These are phyloP conservation scores for Wickerhamiella nectarea DNA, from an alignment of 805 yeast genomes.

Conservation along the genomic window DNA sequence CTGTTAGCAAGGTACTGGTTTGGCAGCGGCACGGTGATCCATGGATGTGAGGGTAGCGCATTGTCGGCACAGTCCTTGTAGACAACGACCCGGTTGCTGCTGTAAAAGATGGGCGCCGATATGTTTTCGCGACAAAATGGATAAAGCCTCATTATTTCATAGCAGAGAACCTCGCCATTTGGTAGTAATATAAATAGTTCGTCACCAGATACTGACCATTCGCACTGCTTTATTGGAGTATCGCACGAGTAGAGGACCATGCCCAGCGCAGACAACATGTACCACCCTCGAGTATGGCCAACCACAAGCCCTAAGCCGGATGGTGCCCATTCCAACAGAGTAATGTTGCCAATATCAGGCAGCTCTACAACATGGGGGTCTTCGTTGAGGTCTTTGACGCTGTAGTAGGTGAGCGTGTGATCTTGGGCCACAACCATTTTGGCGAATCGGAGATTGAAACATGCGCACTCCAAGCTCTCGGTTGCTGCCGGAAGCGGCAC, in stretches of 20 bases:
- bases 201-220: constrained; percentile 28
- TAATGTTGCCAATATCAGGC: constrained; percentile 22
- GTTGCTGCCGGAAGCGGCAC: not conserved
- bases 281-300: constrained; percentile 34
- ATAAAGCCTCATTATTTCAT: constrained; percentile 17
- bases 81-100: constrained; percentile 30
- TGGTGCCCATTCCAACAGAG: constrained; percentile 28
- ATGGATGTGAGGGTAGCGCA: constrained; percentile 29
- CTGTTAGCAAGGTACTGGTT: constrained; percentile 33
- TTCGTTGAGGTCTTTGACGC: constrained; percentile 22
- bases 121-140: constrained; percentile 12
- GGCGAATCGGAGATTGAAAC: constrained; percentile 32
- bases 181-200: constrained; percentile 26
- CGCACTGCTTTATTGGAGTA: constrained; percentile 27
- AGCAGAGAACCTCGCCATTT: constrained; percentile 3
- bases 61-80: constrained; percentile 37
- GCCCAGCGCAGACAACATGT: constrained; percentile 35
- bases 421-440: constrained; percentile 30
- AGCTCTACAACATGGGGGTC: constrained; percentile 22
- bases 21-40: constrained; percentile 38
- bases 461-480: constrained; percentile 17
- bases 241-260: constrained; percentile 24
- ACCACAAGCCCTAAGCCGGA: constrained; percentile 26
- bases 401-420: constrained; percentile 29
- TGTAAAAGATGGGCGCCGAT: constrained; percentile 32